phyloP scores from a whole-genome alignment of 768 basidiomycete genomes.

The Hortiboletus flavorubellus region DNA sequence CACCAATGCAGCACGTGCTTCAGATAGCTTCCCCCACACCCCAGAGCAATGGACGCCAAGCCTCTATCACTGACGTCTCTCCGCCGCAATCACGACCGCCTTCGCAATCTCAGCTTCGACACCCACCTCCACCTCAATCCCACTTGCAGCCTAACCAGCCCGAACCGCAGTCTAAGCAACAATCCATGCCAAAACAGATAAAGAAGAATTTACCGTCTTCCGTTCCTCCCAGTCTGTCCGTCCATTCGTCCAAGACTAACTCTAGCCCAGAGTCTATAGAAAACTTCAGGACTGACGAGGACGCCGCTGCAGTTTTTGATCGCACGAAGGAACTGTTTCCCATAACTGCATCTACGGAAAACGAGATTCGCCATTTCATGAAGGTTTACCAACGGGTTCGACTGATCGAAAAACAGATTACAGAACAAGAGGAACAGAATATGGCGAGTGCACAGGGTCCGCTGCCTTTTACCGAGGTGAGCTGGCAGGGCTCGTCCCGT shows the following conservation, averaged over 20 bases:
- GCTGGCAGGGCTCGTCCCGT: background rate
- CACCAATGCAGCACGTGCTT: constrained; percentile 17
- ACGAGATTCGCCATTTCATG: constrained; percentile 27
- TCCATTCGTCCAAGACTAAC: constrained; percentile 36
- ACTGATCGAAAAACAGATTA: too few relatives aligned
- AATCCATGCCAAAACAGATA: background rate
- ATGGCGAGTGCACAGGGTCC: too few relatives aligned
- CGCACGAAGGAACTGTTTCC: constrained; percentile 63
- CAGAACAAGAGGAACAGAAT: too few relatives aligned
- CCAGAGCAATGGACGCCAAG: constrained; percentile 27
- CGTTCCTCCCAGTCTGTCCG: constrained; percentile 27
- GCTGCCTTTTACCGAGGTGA: too few relatives aligned
- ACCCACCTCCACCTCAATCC: background rate
- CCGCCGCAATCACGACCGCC: constrained; percentile 10
- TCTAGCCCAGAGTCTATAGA: constrained; percentile 32
- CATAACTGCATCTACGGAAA: constrained; percentile 38
- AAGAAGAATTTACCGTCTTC: constrained; percentile 19
- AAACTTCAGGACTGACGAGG: constrained; percentile 62
- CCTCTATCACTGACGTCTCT: constrained; percentile 28
- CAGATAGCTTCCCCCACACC: constrained; percentile 22
- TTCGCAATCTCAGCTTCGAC: constrained; percentile 8
- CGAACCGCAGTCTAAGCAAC: constrained; percentile 7
- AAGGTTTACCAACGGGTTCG: too few relatives aligned
- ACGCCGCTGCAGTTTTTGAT: constrained; percentile 59
- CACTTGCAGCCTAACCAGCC: constrained; percentile 8